Percentiles rank a stretch among this genome's conserved stretches.
Evolutionary conservation across 164 flowering plant species (phyloP).

Genomic region (Stephania yunnanensis): DNA sequence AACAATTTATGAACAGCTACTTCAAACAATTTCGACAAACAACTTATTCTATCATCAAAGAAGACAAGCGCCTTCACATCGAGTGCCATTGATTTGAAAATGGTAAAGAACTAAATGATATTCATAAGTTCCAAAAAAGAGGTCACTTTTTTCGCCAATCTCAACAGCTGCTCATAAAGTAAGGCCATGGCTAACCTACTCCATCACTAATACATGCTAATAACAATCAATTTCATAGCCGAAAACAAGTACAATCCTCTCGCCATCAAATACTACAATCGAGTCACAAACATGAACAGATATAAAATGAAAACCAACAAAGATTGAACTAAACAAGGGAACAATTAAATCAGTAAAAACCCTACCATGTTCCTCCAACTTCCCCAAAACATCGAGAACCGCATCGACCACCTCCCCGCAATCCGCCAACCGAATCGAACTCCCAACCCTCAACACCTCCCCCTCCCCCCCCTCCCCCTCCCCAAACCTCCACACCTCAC

Average conservation of each 20-base stretch:
- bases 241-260: no score
- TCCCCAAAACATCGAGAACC: slow-evolving; percentile 28
- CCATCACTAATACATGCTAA: no score
- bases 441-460: slow-evolving; percentile 43
- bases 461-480: slow-evolving; percentile 27
- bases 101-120: not conserved
- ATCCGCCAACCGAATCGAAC: slow-evolving; percentile 36
- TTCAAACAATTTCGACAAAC: not conserved
- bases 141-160: no score
- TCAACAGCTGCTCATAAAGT: no score
- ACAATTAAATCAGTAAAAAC: not conserved
- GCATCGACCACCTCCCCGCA: slow-evolving; percentile 33
- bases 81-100: not conserved
- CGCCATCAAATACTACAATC: no score
- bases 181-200: no score
- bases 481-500: slow-evolving; percentile 30
- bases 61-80: not conserved
- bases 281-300: not conserved
- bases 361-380: slow-evolving; percentile 40
- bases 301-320: not conserved
- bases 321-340: not conserved
- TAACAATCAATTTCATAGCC: no score
- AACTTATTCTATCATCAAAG: not conserved
- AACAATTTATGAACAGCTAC: not conserved
- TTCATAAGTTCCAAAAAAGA: no score